Evolutionary conservation across 1,284 basidiomycete genomes (phyloP), one percentile per base, ranked within the genome.

Genomic region (Mycena citricolor): DNA sequence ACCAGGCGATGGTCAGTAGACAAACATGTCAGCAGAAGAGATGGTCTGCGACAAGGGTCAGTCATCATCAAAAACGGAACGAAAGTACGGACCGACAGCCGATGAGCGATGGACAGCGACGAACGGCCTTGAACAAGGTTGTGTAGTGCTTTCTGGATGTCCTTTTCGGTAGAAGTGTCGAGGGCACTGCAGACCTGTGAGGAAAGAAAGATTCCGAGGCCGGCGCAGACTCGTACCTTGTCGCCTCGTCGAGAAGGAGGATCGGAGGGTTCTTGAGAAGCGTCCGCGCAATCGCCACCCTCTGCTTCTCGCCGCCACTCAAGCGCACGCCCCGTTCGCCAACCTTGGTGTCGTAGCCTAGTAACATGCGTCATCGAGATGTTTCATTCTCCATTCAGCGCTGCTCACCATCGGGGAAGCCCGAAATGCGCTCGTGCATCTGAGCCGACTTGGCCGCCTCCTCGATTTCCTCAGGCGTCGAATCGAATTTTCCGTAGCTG

Each of bases 261-360:
- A 94, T 81, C 5, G 89, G 87, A 13, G 93, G 88, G 59, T 87
- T 83, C 67, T 94, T 94, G 43, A 90, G 67, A 36, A 95, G 72
- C 3, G 90, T 92, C 50, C 50, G 42, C 22, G 93, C 91, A 57
- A 97, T 85, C 10, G 92, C 86, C 10, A 93, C 87, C 4, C 87
- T 76, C 59, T 93, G 90, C 66, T 89, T 89, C 66, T 92, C 89
- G n/a, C 85, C 80, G 20, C 80, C 81, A 54, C 81, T 82, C 35
- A 94, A 67, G 34, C 89, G 70, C 12, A 93, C 81, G 23, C 91
- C 91, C 22, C 91, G 78, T 66, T 94, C 91, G 22, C 86, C 86
- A 13, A 88, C 85, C 51, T 70, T 71, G 21, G 91, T 94, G 23
- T 86, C 76, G 61, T 86, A 86, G n/a, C 72, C 73, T 71, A 29